Conservation (phyloP, 352 stramenopile genomes). For the Phytophthora pini region DNA sequence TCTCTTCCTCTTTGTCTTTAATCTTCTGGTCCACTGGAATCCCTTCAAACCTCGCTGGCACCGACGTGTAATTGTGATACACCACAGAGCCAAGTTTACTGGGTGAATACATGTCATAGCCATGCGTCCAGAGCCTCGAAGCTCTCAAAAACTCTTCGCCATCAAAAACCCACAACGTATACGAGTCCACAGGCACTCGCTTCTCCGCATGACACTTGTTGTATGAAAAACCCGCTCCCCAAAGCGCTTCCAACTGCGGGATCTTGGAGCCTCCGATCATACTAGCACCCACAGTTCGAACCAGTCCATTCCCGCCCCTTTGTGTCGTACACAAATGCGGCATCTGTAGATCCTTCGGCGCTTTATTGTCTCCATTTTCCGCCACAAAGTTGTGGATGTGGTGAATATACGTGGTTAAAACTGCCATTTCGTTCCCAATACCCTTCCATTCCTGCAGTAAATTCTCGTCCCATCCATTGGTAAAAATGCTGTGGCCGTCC, state of each 20-base stretch:
- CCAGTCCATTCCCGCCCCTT: constrained; percentile 56
- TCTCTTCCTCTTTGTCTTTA: constrained; percentile 57
- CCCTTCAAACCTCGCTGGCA: constrained; percentile 58
- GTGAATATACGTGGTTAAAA: constrained; percentile 83
- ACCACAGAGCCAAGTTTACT: constrained; percentile 57
- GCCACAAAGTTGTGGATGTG: constrained; percentile 83
- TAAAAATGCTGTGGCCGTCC: constrained; percentile 85
- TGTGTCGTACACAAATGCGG: constrained; percentile 80
- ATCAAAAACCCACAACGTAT: constrained; percentile 78
- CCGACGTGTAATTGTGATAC: constrained; percentile 77
- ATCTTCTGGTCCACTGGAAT: constrained; percentile 47
- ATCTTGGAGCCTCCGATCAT: constrained; percentile 79
- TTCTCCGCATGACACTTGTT: constrained; percentile 80
- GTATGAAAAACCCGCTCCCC: constrained; percentile 76
- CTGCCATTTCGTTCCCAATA: constrained; percentile 80
- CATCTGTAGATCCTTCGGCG: constrained; percentile 57
- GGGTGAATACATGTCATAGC: constrained; percentile 72
- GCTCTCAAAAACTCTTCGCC: constrained; percentile 67
- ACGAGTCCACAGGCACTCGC: constrained; percentile 64
- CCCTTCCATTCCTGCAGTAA: constrained; percentile 71
- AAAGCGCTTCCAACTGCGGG: constrained; percentile 68
- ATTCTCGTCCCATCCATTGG: constrained; percentile 77
- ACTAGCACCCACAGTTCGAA: constrained; percentile 76
- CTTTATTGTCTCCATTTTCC: constrained; percentile 69
- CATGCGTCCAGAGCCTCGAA: constrained; percentile 63